Evolutionary conservation across 129 eudicot genomes (phyloP).

Genomic region (Cynara cardunculus): DNA sequence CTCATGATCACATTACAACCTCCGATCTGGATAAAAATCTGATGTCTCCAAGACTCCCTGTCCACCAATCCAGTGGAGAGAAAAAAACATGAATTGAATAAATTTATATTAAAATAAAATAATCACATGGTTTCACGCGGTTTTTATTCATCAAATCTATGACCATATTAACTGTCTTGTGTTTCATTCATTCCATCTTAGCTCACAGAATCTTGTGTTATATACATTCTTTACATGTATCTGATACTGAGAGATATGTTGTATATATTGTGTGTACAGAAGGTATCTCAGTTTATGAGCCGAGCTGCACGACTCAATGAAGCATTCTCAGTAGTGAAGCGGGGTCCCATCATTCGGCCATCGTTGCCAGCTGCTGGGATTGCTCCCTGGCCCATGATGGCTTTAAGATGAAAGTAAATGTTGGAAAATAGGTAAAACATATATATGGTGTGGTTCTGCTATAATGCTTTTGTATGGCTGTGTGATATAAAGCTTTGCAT

Average conservation of each 20-base stretch:
- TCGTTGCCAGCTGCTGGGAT: conserved; percentile 64
- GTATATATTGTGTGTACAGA: conserved; percentile 47
- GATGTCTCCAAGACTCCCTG: too few species aligned
- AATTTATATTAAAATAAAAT: too few species aligned
- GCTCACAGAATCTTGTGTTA: not conserved
- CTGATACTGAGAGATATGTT: not conserved
- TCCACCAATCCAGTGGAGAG: too few species aligned
- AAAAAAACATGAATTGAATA: not conserved
- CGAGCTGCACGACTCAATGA: conserved; percentile 84
- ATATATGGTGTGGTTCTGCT: not conserved
- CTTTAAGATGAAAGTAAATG: conserved; percentile 43
- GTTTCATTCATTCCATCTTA: not conserved
- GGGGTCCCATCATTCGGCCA: conserved; percentile 75
- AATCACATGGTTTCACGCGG: too few species aligned
- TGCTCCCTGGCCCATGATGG: conserved; percentile 79
- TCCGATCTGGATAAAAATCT: too few species aligned
- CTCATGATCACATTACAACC: too few species aligned
- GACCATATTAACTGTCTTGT: not conserved
- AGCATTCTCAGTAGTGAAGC: conserved; percentile 84
- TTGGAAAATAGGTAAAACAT: not conserved
- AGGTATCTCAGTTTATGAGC: conserved; percentile 83
- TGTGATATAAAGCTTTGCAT: conserved; percentile 35
- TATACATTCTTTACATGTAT: not conserved
- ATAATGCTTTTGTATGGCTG: conserved; percentile 20
- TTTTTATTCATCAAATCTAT: too few species aligned